A percentile compares a stretch with the other conserved stretches of the same genome.
Conservation (phyloP, 768 basidiomycete species). For the Tricholoma hemisulphureum region DNA sequence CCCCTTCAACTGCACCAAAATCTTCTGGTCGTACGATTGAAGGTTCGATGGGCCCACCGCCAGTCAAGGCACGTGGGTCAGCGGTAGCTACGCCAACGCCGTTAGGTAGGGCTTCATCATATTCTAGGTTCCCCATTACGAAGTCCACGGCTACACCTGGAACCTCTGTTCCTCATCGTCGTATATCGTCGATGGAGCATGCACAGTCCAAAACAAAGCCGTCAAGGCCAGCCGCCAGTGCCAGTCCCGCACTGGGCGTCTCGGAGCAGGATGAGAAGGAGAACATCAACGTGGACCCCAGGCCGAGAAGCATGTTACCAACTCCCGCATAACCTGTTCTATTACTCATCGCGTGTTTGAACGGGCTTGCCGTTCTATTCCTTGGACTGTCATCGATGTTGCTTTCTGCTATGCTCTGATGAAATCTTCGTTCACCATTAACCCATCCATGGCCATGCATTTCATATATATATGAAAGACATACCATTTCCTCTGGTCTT, state of each 20-base stretch:
- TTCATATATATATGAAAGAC: not conserved
- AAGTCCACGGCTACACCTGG: slow-evolving; percentile 29
- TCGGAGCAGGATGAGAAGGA: slow-evolving; percentile 58
- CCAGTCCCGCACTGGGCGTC: slow-evolving; percentile 38
- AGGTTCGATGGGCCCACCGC: slow-evolving; percentile 55
- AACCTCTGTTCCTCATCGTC: slow-evolving; percentile 33
- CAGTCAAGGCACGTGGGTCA: slow-evolving; percentile 37
- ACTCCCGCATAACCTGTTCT: slow-evolving; percentile 23
- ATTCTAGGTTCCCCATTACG: slow-evolving; percentile 34
- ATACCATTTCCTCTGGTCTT: not conserved
- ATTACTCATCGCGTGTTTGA: not conserved
- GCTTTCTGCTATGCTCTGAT: not conserved
- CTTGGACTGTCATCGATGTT: not conserved
- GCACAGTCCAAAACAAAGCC: slow-evolving; percentile 33
- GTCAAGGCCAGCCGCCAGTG: slow-evolving; percentile 30
- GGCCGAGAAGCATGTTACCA: slow-evolving; percentile 33
- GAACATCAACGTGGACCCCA: slow-evolving; percentile 40
- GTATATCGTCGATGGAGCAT: slow-evolving; percentile 34
- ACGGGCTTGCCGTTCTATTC: not conserved
- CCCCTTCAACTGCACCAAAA: slow-evolving; percentile 12
- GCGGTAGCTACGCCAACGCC: slow-evolving; percentile 41
- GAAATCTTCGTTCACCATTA: not conserved
- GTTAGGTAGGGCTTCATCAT: slow-evolving; percentile 30
- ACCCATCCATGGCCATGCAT: not conserved
- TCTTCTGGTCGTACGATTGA: slow-evolving; percentile 21